Conservation (phyloP, 441 rosid genomes). For the Omphalea diandra region DNA sequence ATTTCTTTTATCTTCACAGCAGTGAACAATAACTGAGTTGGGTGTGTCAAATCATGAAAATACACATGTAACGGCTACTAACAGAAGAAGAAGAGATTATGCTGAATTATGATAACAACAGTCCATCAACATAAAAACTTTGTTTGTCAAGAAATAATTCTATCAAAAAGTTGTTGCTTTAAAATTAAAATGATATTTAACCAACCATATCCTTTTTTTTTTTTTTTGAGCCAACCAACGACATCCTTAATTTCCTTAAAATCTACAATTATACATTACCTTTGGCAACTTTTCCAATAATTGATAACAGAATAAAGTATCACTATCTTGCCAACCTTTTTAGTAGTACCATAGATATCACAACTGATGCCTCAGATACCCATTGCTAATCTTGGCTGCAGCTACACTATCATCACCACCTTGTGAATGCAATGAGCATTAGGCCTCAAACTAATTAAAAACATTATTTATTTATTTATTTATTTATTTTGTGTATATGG, state of each 20-base stretch:
- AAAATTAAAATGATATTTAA: not conserved
- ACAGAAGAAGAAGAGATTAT: too few relatives aligned
- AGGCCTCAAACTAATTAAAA: not conserved
- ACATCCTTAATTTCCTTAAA: not conserved
- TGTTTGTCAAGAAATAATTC: not conserved
- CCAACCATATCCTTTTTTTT: not conserved
- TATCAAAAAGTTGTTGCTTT: not conserved
- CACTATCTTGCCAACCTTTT: not conserved
- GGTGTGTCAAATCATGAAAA: too few relatives aligned
- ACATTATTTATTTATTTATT: not conserved
- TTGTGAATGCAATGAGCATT: not conserved
- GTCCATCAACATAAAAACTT: too few relatives aligned
- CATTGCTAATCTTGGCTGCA: not conserved
- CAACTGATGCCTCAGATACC: too few relatives aligned
- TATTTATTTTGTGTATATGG: not conserved
- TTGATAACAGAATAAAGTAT: constrained; percentile 5
- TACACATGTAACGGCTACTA: too few relatives aligned
- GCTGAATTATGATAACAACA: too few relatives aligned
- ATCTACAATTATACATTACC: not conserved
- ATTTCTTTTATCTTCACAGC: too few relatives aligned
- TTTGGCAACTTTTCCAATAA: not conserved
- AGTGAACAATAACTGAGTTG: too few relatives aligned
- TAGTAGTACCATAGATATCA: too few relatives aligned
- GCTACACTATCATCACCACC: not conserved
- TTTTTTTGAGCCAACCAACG: too few relatives aligned